These are phyloP conservation scores for Inonotus hispidus DNA, from an alignment of 1,284 basidiomycete genomes.

Conservation along the genomic window DNA sequence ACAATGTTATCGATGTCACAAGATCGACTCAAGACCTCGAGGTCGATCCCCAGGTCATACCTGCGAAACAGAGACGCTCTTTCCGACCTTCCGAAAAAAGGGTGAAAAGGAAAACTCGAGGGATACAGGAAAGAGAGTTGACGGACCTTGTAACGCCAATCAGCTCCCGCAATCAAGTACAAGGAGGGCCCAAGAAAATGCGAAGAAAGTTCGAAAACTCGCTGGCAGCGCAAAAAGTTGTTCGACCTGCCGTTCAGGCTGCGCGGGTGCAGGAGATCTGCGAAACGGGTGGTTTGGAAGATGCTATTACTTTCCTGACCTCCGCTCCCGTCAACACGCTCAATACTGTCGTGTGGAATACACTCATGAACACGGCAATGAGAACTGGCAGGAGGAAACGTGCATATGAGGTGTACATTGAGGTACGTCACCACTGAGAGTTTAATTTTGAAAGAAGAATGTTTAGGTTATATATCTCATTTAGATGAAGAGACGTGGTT, in stretches of 20 bases:
- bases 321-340: slow-evolving; percentile 62
- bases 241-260: slow-evolving; percentile 9
- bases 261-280: slow-evolving; percentile 46
- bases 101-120: neutral
- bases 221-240: neutral
- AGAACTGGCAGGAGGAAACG: slow-evolving; percentile 48
- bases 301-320: slow-evolving; percentile 56
- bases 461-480: neutral
- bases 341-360: slow-evolving; percentile 70
- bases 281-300: slow-evolving; percentile 45
- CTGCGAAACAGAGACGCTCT: neutral
- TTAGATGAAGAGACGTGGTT: slow-evolving; percentile 77
- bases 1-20: neutral
- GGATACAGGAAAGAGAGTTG: neutral
- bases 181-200: neutral
- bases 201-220: neutral
- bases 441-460: neutral
- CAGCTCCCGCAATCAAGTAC: neutral
- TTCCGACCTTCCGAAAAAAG: neutral
- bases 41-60: neutral
- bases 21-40: neutral
- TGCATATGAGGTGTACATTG: slow-evolving; percentile 55
- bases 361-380: slow-evolving; percentile 57
- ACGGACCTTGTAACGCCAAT: neutral
- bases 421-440: slow-evolving; percentile 43